These are phyloP conservation scores for Nothophaeocryptopus gaeumannii DNA, from an alignment of 2,329 filamentous ascomycete species.

Conservation along the genomic window DNA sequence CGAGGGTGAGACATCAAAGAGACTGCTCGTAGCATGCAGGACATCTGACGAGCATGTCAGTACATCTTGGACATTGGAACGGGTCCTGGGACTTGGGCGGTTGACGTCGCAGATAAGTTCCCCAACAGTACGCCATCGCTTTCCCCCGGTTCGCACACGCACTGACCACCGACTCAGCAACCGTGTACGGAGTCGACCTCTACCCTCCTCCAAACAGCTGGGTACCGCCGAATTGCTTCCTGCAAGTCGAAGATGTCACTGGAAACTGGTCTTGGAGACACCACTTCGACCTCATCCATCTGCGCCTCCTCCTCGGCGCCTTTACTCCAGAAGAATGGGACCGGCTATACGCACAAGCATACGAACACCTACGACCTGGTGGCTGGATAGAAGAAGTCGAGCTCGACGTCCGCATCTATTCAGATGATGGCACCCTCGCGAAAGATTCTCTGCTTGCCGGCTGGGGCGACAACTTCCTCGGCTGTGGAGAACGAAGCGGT, in stretches of 20 bases:
- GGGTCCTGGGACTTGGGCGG: slow-evolving; percentile 36
- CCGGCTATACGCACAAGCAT: slow-evolving; percentile 12
- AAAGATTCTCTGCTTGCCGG: slow-evolving; percentile 13
- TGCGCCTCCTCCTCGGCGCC: slow-evolving; percentile 31
- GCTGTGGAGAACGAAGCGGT: slow-evolving; percentile 12
- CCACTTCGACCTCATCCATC: slow-evolving; percentile 42
- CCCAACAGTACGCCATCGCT: slow-evolving; percentile 8
- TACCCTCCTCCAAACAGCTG: slow-evolving; percentile 35
- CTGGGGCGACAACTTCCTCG: slow-evolving; percentile 32
- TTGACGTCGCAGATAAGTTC: slow-evolving; percentile 36
- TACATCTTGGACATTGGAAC: slow-evolving; percentile 34
- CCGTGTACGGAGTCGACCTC: slow-evolving; percentile 37
- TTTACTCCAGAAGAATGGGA: slow-evolving; percentile 19
- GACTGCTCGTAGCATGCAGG: slow-evolving; percentile 29
- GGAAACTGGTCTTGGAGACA: slow-evolving; percentile 18
- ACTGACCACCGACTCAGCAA: slow-evolving; percentile 9
- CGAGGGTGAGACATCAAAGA: slow-evolving; percentile 11
- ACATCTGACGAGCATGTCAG: slow-evolving; percentile 29
- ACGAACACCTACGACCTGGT: slow-evolving; percentile 38
- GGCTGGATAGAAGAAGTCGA: slow-evolving; percentile 46
- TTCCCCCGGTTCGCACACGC: not conserved
- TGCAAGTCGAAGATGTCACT: slow-evolving; percentile 16
- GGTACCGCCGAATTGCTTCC: slow-evolving; percentile 19
- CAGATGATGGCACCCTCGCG: slow-evolving; percentile 34
- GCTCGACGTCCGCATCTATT: slow-evolving; percentile 13